Evolutionary conservation across 371 early-diverging fungal species (phyloP).

Genomic region (Batrachochytrium dendrobatidis): DNA sequence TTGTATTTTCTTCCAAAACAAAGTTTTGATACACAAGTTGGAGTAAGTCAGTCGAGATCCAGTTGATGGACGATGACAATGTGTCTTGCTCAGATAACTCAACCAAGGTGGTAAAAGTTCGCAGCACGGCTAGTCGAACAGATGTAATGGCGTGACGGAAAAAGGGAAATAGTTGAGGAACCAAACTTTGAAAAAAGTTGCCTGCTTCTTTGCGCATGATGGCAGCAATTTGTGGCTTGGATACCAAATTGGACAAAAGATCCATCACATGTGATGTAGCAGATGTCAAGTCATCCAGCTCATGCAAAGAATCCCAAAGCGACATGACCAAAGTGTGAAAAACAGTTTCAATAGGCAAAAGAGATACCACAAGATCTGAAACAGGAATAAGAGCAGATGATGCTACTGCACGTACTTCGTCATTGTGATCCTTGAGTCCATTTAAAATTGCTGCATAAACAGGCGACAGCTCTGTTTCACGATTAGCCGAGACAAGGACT

Average conservation of each 20-base stretch:
- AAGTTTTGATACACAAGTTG: slow-evolving; percentile 84
- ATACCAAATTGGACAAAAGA: slow-evolving; percentile 75
- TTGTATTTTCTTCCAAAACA: slow-evolving; percentile 72
- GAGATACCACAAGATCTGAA: slow-evolving; percentile 65
- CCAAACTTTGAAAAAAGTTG: slow-evolving; percentile 53
- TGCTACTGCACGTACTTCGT: slow-evolving; percentile 89
- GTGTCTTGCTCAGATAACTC: slow-evolving; percentile 6
- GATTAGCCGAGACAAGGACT: slow-evolving; percentile 24
- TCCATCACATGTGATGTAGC: slow-evolving; percentile 92
- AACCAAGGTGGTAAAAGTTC: slow-evolving; percentile 70
- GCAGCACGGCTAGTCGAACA: slow-evolving; percentile 80
- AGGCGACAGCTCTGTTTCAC: slow-evolving; percentile 1
- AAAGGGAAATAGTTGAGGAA: slow-evolving; percentile 85
- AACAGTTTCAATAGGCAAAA: slow-evolving; percentile 52
- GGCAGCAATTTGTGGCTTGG: slow-evolving; percentile 23
- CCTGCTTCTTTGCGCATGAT: slow-evolving; percentile 21
- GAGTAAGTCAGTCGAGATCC: slow-evolving; percentile 71
- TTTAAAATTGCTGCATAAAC: slow-evolving; percentile 37
- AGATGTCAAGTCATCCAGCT: slow-evolving; percentile 81
- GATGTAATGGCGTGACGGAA: slow-evolving; percentile 86
- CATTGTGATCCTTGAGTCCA: slow-evolving; percentile 73
- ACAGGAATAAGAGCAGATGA: slow-evolving; percentile 86
- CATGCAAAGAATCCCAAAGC: slow-evolving; percentile 74
- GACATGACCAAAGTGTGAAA: slow-evolving; percentile 65
- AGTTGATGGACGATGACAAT: slow-evolving; percentile 37